phyloP scores from a whole-genome alignment of 78 protist species.

The Emiliania huxleyi region DNA sequence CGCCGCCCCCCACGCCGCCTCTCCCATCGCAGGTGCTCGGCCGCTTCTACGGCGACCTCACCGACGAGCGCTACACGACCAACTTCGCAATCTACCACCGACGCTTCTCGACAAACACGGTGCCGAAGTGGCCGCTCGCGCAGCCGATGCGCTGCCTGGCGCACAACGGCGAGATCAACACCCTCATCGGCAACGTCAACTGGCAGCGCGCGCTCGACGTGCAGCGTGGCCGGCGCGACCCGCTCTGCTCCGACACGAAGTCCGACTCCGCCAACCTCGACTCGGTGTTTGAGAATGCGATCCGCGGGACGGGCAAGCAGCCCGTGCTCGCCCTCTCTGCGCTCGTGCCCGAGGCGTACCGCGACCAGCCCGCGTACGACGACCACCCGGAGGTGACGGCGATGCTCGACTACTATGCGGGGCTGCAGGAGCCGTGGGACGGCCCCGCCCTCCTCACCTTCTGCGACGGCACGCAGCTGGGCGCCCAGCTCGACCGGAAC shows the following conservation, averaged over 20 bases:
- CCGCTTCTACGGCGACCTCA: neutral
- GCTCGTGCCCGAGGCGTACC: conserved; percentile 86
- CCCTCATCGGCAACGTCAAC: conserved; percentile 76
- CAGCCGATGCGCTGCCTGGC: conserved; percentile 73
- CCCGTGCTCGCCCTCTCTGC: conserved; percentile 73
- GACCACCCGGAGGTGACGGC: neutral
- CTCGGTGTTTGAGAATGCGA: conserved; percentile 66
- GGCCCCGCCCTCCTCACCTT: conserved; percentile 87
- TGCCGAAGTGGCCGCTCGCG: conserved; percentile 51
- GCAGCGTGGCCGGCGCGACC: neutral
- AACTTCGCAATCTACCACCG: conserved; percentile 42
- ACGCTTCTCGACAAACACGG: conserved; percentile 63
- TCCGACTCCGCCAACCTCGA: conserved; percentile 80
- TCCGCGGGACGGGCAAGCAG: conserved; percentile 42
- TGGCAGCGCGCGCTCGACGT: conserved; percentile 80
- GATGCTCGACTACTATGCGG: conserved; percentile 39
- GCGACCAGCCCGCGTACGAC: conserved; percentile 49
- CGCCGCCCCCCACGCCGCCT: too few relatives aligned
- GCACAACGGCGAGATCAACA: conserved; percentile 93
- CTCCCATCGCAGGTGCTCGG: too few relatives aligned
- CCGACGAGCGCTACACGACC: neutral
- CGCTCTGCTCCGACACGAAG: neutral
- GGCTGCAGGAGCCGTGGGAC: conserved; percentile 87
- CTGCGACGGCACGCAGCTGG: conserved; percentile 76
- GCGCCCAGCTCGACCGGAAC: conserved; percentile 82